These are phyloP conservation scores for Eucalyptus fibrosa DNA, from an alignment of 345 rosid genomes.

Conservation along the genomic window DNA sequence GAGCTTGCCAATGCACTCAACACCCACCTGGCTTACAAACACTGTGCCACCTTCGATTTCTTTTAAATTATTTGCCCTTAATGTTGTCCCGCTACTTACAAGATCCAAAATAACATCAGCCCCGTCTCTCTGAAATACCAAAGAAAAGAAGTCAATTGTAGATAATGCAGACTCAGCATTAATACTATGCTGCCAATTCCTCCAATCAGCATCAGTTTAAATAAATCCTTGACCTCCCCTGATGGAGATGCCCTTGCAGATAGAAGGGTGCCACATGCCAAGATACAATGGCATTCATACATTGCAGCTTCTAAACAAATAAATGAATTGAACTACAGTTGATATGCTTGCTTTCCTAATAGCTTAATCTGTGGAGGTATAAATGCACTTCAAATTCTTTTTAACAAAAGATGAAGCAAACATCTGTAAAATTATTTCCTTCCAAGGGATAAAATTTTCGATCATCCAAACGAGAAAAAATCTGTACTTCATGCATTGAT, in stretches of 20 bases:
- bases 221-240: too few species aligned
- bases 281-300: not conserved
- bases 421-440: not conserved
- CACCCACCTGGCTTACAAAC: conserved; percentile 82
- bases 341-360: not conserved
- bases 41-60: conserved; percentile 89
- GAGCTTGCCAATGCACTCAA: not conserved
- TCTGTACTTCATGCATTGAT: not conserved
- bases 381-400: not conserved
- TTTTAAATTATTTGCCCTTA: conserved; percentile 86
- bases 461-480: not conserved
- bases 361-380: not conserved
- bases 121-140: conserved; percentile 53
- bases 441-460: not conserved
- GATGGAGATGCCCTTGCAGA: not conserved
- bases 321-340: not conserved
- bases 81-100: conserved; percentile 94
- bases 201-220: not conserved
- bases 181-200: not conserved
- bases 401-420: not conserved
- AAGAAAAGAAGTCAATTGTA: not conserved
- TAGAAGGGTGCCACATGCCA: not conserved
- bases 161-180: not conserved
- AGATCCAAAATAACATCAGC: conserved; percentile 96
- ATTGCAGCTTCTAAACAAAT: not conserved